phyloP scores from a whole-genome alignment of 2,329 filamentous ascomycete genomes.

The Aspergillus floridensis region DNA sequence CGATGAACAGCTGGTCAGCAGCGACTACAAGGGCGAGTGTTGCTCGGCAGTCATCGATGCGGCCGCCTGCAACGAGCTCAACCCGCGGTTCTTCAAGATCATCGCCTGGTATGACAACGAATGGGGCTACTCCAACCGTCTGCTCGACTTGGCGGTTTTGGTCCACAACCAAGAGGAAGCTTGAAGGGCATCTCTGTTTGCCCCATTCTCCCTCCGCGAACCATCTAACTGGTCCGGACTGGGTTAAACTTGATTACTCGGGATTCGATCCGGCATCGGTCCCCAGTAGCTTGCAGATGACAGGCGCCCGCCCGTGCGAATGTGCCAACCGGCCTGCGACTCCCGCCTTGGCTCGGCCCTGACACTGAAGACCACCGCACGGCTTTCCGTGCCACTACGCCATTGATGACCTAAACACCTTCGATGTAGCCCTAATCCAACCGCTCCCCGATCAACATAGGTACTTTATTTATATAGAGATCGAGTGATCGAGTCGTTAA shows the following conservation, averaged over 20 bases:
- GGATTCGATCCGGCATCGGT: neutral
- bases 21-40: constrained; percentile 80
- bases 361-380: too few species aligned
- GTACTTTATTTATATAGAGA: neutral
- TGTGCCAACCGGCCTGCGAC: neutral
- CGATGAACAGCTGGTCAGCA: constrained; percentile 86
- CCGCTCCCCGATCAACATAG: neutral
- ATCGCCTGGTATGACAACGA: constrained; percentile 95
- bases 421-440: neutral
- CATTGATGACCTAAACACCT: neutral
- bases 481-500: too few species aligned
- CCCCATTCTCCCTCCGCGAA: neutral
- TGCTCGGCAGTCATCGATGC: constrained; percentile 91
- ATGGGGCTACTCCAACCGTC: constrained; percentile 91
- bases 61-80: constrained; percentile 89
- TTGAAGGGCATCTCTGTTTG: neutral
- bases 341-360: neutral
- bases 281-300: neutral
- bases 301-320: too few species aligned
- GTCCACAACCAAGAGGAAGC: neutral
- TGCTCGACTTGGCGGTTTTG: constrained; percentile 60
- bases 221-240: neutral
- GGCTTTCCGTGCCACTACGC: too few species aligned
- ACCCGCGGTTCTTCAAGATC: constrained; percentile 83
- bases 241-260: neutral